Evolutionary conservation across 2,329 filamentous ascomycete species (phyloP).

Genomic region (Arthrobotrys sinensis): DNA sequence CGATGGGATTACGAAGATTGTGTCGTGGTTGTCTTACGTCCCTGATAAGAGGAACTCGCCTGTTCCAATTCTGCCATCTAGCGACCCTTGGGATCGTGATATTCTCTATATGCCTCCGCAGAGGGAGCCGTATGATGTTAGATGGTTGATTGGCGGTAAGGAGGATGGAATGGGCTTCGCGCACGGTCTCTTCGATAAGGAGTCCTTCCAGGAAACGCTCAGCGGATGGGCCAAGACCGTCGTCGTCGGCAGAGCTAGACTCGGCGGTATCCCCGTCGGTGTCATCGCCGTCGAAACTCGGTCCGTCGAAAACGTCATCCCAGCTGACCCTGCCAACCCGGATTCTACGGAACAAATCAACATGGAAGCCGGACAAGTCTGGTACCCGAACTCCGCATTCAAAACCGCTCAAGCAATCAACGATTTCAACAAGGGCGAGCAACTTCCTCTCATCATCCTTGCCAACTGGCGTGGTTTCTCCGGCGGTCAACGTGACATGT

Average conservation of each 20-base stretch:
- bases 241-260: conserved; percentile 93
- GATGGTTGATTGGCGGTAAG: conserved; percentile 92
- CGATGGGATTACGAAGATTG: conserved; percentile 96
- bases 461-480: conserved; percentile 99
- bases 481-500: conserved; percentile 99
- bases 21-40: conserved; percentile 97
- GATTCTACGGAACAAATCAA: conserved; percentile 97
- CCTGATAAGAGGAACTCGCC: conserved; percentile 95
- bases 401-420: conserved; percentile 99
- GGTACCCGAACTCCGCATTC: conserved; percentile 99
- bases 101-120: conserved; percentile 83
- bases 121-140: conserved; percentile 90
- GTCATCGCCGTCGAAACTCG: conserved; percentile 97
- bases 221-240: conserved; percentile 98
- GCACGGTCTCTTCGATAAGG: conserved; percentile 93
- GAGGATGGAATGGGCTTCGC: conserved; percentile 88
- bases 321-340: conserved; percentile 96
- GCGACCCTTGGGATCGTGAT: conserved; percentile 93
- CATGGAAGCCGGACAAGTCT: conserved; percentile 97
- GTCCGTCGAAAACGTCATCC: conserved; percentile 95
- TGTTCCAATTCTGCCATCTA: conserved; percentile 88
- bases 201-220: conserved; percentile 95
- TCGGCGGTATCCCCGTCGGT: conserved; percentile 97
- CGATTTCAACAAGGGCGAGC: conserved; percentile 99
- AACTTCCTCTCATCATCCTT: conserved; percentile 97